Base-by-base conservation (phyloP, 2,329 filamentous ascomycete species). In the Chaetomium strumarium region DNA sequence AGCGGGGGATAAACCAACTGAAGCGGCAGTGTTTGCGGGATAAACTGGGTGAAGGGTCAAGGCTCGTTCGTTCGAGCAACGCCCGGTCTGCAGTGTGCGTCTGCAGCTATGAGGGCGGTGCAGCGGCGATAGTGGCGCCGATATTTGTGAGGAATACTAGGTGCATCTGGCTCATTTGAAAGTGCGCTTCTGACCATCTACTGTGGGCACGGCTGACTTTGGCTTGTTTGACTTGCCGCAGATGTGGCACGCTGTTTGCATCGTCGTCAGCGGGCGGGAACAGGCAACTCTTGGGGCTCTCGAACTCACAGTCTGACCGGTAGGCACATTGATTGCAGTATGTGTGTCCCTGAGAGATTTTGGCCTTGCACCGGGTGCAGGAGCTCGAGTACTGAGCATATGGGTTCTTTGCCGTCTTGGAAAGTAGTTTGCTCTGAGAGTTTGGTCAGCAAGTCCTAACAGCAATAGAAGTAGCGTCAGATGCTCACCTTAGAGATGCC, bases 291-390 rank as follows among this genome's bases (percentile, higher is more conserved):
- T 6, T 16, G 10, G 36, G 3, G 5, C 5, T 3, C 37, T 16
- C n/a, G 9, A 19, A 67, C 75, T 57, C 66, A 83, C 81, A 71
- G 63, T 85, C 79, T 55, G 75, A 73, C 62, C 79, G 76, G 66
- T 84, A 85, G 12, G 82, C 80, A 64, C 82, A 85, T 40, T 75
- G 75, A 57, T 84, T 77, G 61, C 82, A 85, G 57, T 72, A 80
- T 44, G 77, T 78, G 63, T 76, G 74, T 12, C 82, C 82, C 60
- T 81, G 75, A 11, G 81, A 75, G n/a, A 81, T 75, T 64, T 84
- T 84, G 29, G 77, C 78, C 66, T 82, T 84, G 73, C 82, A 85
- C 37, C 73, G 74, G 9, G 75, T 73, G 61, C 82, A 85, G 0
- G 77, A 75, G 61, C 79, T 69, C 10, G 81, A 75, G 64, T 85